A percentile compares a stretch with the other conserved stretches of the same genome.
Conservation (phyloP, 2,329 filamentous ascomycete genomes). For the Xylariaceae sp. region DNA sequence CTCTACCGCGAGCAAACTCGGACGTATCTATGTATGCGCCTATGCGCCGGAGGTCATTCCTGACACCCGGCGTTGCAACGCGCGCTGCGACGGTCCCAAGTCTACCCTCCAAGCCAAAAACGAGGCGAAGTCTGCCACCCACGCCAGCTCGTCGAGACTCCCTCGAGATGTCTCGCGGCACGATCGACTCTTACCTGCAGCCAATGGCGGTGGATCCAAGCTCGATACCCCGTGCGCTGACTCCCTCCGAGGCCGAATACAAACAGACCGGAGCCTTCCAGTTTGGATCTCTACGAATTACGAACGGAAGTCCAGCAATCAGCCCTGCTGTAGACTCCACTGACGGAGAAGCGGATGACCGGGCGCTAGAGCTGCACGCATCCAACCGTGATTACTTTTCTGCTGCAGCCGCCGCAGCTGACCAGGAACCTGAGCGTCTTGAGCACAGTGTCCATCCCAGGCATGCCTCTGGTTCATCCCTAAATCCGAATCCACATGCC, state of each 20-base stretch:
- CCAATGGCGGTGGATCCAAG: constrained; percentile 18
- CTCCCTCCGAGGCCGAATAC: constrained; percentile 50
- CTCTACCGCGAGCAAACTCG: constrained; percentile 35
- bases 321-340: constrained; percentile 25
- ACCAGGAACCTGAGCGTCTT: no score
- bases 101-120: constrained; percentile 7
- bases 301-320: constrained; percentile 49
- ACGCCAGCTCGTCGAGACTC: constrained; percentile 16
- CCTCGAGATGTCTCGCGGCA: constrained; percentile 9
- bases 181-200: constrained; percentile 11
- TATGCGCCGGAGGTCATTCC: constrained; percentile 24
- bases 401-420: no score
- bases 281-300: constrained; percentile 55
- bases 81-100: constrained; percentile 11
- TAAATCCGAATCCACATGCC: no score
- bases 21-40: constrained; percentile 29
- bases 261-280: constrained; percentile 55
- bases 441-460: no score
- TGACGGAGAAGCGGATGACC: background rate
- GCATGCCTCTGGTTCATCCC: no score
- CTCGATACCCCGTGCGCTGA: constrained; percentile 30
- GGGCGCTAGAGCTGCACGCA: background rate
- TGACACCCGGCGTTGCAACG: constrained; percentile 25
- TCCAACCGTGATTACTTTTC: no score
- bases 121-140: constrained; percentile 15